phyloP scores from a whole-genome alignment of 306 rosid species.

The Medicago lupulina region DNA sequence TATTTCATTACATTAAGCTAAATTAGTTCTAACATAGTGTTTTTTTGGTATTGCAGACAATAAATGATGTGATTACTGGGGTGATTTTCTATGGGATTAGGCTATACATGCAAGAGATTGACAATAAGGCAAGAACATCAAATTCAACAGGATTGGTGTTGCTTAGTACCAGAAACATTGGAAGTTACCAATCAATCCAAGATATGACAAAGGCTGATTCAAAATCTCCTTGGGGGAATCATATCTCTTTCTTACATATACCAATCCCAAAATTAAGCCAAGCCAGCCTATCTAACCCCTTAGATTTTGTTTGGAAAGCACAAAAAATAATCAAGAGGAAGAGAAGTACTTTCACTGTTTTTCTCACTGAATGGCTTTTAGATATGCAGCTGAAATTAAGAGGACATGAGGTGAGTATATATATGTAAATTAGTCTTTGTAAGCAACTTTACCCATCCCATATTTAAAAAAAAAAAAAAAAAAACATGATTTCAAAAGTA shows the following conservation, averaged over 20 bases:
- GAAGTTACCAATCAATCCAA: constrained; percentile 51
- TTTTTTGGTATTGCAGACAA: constrained; percentile 15
- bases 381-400: constrained; percentile 51
- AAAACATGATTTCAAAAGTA: too few relatives aligned
- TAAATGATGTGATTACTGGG: constrained; percentile 36
- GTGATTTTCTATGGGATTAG: constrained; percentile 32
- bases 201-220: constrained; percentile 53
- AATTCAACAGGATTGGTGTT: constrained; percentile 30
- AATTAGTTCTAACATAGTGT: background rate
- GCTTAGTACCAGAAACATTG: constrained; percentile 57
- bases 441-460: too few relatives aligned
- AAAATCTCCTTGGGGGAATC: constrained; percentile 62
- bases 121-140: constrained; percentile 15
- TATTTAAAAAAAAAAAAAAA: too few relatives aligned
- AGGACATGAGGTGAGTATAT: constrained; percentile 55
- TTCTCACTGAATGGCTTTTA: constrained; percentile 41
- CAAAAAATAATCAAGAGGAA: constrained; percentile 51
- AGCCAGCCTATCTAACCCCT: constrained; percentile 44
- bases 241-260: constrained; percentile 48
- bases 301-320: constrained; percentile 54
- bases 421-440: too few relatives aligned
- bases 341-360: constrained; percentile 51
- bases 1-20: constrained; percentile 5
- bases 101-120: constrained; percentile 28
- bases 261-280: constrained; percentile 55